Percentiles rank a stretch among this genome's conserved stretches.
Conservation (phyloP, 768 basidiomycete genomes). For the Amanita fuliginea region DNA sequence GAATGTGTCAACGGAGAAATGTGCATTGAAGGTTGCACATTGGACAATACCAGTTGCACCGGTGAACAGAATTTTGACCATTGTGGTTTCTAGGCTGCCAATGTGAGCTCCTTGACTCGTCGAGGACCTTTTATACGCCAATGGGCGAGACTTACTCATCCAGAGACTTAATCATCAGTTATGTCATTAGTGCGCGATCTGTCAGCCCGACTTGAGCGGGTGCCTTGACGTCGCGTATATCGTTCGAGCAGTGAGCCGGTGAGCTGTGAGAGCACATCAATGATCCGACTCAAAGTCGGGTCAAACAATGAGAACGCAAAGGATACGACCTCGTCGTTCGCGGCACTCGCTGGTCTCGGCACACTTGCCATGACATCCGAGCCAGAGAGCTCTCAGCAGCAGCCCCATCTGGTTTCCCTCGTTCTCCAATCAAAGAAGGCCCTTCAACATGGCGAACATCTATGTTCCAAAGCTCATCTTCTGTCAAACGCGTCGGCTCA, state of each 20-base stretch:
- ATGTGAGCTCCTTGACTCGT: no score
- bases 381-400: conserved; percentile 19
- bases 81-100: not conserved
- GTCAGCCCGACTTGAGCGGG: no score
- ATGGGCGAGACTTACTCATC: no score
- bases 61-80: conserved; percentile 25
- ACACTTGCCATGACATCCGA: conserved; percentile 4
- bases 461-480: conserved; percentile 57
- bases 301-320: not conserved
- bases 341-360: not conserved
- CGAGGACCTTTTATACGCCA: no score
- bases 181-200: no score
- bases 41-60: conserved; percentile 31
- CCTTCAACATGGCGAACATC: conserved; percentile 63
- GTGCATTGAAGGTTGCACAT: not conserved
- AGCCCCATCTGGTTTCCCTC: conserved; percentile 62
- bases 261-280: no score
- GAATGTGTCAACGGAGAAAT: not conserved
- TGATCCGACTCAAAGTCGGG: not conserved
- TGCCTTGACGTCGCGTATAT: no score
- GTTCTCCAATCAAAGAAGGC: conserved; percentile 78
- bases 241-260: no score
- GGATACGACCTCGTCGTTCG: not conserved
- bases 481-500: conserved; percentile 59
- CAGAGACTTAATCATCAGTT: no score